Percentiles rank a stretch among this genome's conserved stretches.
phyloP scores from a whole-genome alignment of 2,329 filamentous ascomycete genomes.

The Penicillium occitanis region DNA sequence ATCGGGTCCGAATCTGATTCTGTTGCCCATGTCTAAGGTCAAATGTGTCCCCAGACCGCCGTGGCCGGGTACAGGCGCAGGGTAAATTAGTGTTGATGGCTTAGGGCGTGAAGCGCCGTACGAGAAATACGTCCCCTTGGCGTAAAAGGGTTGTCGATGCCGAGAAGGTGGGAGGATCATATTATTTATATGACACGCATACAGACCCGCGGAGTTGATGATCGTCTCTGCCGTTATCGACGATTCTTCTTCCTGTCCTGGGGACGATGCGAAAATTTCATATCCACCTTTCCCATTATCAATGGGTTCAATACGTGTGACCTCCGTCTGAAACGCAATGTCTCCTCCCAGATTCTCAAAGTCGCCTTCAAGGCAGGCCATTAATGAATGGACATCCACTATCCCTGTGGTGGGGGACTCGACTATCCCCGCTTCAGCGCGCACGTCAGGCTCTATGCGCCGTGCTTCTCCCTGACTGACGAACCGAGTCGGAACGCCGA shows the following conservation, averaged over 20 bases:
- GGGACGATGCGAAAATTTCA: slow-evolving; percentile 58
- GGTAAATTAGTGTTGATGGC: slow-evolving; percentile 78
- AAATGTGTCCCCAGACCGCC: slow-evolving; percentile 93
- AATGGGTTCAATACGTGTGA: slow-evolving; percentile 60
- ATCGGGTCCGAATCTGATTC: slow-evolving; percentile 89
- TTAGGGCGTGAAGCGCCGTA: slow-evolving; percentile 67
- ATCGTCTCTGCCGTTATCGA: slow-evolving; percentile 72
- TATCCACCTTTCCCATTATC: slow-evolving; percentile 63
- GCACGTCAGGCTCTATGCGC: slow-evolving; percentile 70
- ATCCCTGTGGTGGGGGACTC: slow-evolving; percentile 87
- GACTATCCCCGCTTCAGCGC: slow-evolving; percentile 70
- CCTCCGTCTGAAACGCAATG: slow-evolving; percentile 66
- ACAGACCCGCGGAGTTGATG: slow-evolving; percentile 82
- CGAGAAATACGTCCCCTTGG: slow-evolving; percentile 94
- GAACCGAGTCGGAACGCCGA: slow-evolving; percentile 71
- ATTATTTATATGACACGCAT: slow-evolving; percentile 75
- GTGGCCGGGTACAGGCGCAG: slow-evolving; percentile 75
- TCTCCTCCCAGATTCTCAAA: slow-evolving; percentile 77
- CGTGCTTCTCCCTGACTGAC: slow-evolving; percentile 62
- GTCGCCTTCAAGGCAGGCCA: slow-evolving; percentile 74
- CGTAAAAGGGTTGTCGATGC: slow-evolving; percentile 68
- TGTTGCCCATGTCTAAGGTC: slow-evolving; percentile 81
- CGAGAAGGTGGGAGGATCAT: slow-evolving; percentile 62
- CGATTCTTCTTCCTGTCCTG: slow-evolving; percentile 26
- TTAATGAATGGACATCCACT: slow-evolving; percentile 80